phyloP scores from a whole-genome alignment of 2,329 filamentous ascomycete genomes.

The Dactylonectria macrodidyma region DNA sequence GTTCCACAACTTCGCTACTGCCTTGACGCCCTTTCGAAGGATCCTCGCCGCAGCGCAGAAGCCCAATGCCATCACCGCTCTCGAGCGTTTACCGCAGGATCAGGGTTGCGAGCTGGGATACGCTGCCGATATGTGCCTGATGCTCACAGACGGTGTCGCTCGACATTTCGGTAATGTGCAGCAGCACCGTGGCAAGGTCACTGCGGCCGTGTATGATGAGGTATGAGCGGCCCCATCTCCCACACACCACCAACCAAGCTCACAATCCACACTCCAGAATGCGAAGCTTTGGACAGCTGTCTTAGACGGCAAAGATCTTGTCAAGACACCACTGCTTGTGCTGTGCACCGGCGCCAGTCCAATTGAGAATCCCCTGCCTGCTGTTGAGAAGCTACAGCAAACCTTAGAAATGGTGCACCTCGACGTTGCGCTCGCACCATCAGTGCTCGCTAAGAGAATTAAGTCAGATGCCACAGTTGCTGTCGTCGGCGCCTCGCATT shows the following conservation, averaged over 20 bases:
- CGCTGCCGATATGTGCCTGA: slow-evolving; percentile 69
- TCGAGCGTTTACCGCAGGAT: slow-evolving; percentile 68
- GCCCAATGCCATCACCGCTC: slow-evolving; percentile 68
- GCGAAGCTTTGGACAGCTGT: slow-evolving; percentile 42
- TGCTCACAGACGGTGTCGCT: slow-evolving; percentile 61
- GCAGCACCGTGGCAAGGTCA: slow-evolving; percentile 55
- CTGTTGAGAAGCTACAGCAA: slow-evolving; percentile 45
- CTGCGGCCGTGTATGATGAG: slow-evolving; percentile 50
- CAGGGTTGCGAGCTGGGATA: slow-evolving; percentile 70
- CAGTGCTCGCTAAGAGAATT: slow-evolving; percentile 56
- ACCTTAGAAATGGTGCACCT: slow-evolving; percentile 57
- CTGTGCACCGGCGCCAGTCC: slow-evolving; percentile 73
- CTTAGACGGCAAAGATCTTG: slow-evolving; percentile 50
- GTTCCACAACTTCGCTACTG: slow-evolving; percentile 71
- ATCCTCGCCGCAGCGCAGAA: slow-evolving; percentile 63
- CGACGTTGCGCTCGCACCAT: slow-evolving; percentile 69
- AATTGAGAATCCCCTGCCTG: slow-evolving; percentile 59
- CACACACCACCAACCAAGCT: background rate
- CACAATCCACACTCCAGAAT: slow-evolving; percentile 4
- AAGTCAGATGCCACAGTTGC: slow-evolving; percentile 60
- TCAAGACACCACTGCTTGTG: slow-evolving; percentile 61
- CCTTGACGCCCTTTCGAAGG: slow-evolving; percentile 65
- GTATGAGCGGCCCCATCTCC: slow-evolving; percentile 19
- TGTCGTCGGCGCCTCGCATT: slow-evolving; percentile 75
- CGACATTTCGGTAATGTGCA: slow-evolving; percentile 55